A percentile compares a stretch with the other conserved stretches of the same genome.
Conservation (phyloP, 208 protist genomes). For the Kentomonas sorsogonicus region DNA sequence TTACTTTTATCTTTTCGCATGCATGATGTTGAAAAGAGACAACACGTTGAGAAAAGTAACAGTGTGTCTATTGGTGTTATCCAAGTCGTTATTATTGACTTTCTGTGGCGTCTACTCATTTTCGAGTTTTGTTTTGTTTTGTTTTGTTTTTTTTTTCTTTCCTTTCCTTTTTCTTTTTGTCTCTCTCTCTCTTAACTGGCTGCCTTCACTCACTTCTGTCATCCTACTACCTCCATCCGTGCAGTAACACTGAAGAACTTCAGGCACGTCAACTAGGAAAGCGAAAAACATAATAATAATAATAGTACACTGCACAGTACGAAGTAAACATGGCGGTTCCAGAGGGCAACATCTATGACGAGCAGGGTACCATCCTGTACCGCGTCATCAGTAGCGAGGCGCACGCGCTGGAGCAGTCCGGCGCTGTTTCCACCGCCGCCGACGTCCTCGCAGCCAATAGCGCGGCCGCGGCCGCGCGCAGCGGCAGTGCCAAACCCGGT, state of each 20-base stretch:
- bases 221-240: no score
- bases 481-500: neutral
- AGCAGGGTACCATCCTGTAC: conserved; percentile 64
- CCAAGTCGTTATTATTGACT: neutral
- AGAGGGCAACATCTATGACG: conserved; percentile 57
- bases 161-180: conserved; percentile 9
- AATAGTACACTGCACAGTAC: no score
- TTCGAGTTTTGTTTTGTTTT: no score
- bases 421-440: neutral
- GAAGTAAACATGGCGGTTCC: conserved; percentile 26
- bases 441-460: no score
- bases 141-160: neutral
- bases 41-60: neutral
- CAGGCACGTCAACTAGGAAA: no score
- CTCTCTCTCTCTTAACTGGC: no score
- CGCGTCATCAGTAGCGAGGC: conserved; percentile 30
- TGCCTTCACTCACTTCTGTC: no score
- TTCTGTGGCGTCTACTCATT: neutral
- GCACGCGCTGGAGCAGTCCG: conserved; percentile 17
- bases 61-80: neutral
- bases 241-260: no score
- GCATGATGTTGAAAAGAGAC: neutral
- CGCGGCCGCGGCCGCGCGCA: neutral
- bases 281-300: no score
- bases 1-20: neutral